Conservation (phyloP, 208 protist genomes). For the Trypanosoma platydactyli region DNA sequence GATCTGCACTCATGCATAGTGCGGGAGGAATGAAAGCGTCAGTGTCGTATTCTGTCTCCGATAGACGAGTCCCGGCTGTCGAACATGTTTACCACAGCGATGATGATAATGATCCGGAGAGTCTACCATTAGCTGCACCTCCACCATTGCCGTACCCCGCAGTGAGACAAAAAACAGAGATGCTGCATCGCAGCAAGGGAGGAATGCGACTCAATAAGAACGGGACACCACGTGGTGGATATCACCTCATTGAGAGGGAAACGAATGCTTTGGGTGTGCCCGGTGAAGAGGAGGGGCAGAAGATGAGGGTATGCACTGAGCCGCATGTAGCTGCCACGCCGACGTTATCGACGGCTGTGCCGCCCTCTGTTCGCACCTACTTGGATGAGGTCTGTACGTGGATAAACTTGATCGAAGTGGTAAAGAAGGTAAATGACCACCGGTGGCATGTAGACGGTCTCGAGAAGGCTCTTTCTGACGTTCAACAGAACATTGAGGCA, state of each 20-base stretch:
- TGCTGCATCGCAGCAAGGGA: neutral
- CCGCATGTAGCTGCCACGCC: neutral
- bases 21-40: neutral
- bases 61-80: neutral
- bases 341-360: neutral
- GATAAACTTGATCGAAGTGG: neutral
- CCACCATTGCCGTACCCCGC: constrained; percentile 20
- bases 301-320: neutral
- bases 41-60: neutral
- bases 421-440: neutral
- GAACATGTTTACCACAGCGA: neutral
- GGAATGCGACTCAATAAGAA: neutral
- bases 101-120: constrained; percentile 21
- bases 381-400: constrained; percentile 20
- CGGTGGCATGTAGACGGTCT: neutral
- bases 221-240: neutral
- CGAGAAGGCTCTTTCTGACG: constrained; percentile 2
- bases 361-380: neutral
- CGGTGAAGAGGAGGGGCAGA: neutral
- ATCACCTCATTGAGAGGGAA: neutral
- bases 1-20: neutral
- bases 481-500: constrained; percentile 6
- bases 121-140: constrained; percentile 2
- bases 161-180: neutral
- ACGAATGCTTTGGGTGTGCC: neutral